phyloP scores from a whole-genome alignment of 208 protist genomes.

The Herpetomonas samuelpessoai region DNA sequence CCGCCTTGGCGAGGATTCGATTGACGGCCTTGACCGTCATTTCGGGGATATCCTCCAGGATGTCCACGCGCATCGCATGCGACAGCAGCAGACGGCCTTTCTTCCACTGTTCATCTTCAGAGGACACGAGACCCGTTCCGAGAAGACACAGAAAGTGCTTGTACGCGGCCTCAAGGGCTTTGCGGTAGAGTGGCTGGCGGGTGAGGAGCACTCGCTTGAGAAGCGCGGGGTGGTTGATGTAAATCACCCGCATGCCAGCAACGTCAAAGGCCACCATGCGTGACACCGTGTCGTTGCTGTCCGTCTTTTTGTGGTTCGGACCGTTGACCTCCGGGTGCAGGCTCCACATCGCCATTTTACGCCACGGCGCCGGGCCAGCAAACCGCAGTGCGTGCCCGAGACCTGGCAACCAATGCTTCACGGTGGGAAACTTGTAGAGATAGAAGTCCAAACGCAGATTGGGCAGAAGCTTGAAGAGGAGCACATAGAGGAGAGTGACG shows the following conservation, averaged over 20 bases:
- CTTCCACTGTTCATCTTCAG: constrained; percentile 87
- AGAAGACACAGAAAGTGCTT: constrained; percentile 90
- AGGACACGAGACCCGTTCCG: constrained; percentile 82
- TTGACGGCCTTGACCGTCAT: constrained; percentile 64
- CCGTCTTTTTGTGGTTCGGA: constrained; percentile 19
- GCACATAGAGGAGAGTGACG: constrained; percentile 34
- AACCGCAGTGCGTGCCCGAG: constrained; percentile 79
- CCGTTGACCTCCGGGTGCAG: constrained; percentile 51
- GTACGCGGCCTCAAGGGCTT: constrained; percentile 79
- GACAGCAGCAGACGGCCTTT: constrained; percentile 80
- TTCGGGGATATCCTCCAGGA: constrained; percentile 76
- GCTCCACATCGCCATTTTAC: constrained; percentile 82
- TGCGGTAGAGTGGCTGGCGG: constrained; percentile 85
- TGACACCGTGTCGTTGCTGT: constrained; percentile 14
- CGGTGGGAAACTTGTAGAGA: constrained; percentile 59
- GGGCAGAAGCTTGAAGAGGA: constrained; percentile 50
- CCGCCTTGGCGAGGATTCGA: constrained; percentile 67
- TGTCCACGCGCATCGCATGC: constrained; percentile 83
- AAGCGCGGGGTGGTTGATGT: constrained; percentile 79
- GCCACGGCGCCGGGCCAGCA: constrained; percentile 57
- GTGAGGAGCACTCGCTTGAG: constrained; percentile 81
- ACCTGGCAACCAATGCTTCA: constrained; percentile 58
- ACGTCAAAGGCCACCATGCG: constrained; percentile 78
- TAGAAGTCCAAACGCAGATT: constrained; percentile 62
- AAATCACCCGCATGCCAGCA: constrained; percentile 73